A percentile compares a stretch with the other conserved stretches of the same genome.
phyloP scores from a whole-genome alignment of 164 flowering plant genomes.

The Tetracentron sinense region DNA sequence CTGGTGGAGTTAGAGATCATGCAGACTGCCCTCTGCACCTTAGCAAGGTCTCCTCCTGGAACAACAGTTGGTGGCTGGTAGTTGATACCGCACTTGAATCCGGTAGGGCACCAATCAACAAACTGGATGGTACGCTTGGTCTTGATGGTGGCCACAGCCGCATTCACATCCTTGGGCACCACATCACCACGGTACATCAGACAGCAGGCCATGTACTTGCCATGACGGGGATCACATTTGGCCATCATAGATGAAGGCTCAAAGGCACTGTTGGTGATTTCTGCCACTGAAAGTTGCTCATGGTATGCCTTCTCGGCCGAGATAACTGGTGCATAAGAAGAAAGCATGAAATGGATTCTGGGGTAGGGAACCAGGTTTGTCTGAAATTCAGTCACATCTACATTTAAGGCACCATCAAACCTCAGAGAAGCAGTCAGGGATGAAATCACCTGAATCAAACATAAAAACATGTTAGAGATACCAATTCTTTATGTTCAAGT shows the following conservation, averaged over 20 bases:
- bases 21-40: slow-evolving; percentile 68
- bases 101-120: slow-evolving; percentile 72
- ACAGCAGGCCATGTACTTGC: slow-evolving; percentile 71
- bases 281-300: slow-evolving; percentile 63
- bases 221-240: slow-evolving; percentile 67
- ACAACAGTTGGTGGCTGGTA: slow-evolving; percentile 71
- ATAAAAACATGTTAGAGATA: not conserved
- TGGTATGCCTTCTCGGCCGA: no score
- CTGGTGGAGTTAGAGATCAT: slow-evolving; percentile 72
- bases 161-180: slow-evolving; percentile 71
- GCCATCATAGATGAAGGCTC: no score
- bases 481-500: not conserved
- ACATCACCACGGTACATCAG: slow-evolving; percentile 71
- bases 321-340: slow-evolving; percentile 66
- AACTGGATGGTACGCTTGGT: slow-evolving; percentile 70
- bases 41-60: slow-evolving; percentile 66
- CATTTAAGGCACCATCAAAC: slow-evolving; percentile 65
- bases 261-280: slow-evolving; percentile 62
- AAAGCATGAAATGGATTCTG: slow-evolving; percentile 71
- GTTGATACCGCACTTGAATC: slow-evolving; percentile 67
- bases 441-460: slow-evolving; percentile 49
- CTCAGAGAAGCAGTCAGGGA: slow-evolving; percentile 61
- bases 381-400: slow-evolving; percentile 60
- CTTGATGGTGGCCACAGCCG: slow-evolving; percentile 65
- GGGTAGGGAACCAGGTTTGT: slow-evolving; percentile 66